phyloP scores from a whole-genome alignment of 2,329 filamentous ascomycete species.

The Proliferodiscus dingleyae region DNA sequence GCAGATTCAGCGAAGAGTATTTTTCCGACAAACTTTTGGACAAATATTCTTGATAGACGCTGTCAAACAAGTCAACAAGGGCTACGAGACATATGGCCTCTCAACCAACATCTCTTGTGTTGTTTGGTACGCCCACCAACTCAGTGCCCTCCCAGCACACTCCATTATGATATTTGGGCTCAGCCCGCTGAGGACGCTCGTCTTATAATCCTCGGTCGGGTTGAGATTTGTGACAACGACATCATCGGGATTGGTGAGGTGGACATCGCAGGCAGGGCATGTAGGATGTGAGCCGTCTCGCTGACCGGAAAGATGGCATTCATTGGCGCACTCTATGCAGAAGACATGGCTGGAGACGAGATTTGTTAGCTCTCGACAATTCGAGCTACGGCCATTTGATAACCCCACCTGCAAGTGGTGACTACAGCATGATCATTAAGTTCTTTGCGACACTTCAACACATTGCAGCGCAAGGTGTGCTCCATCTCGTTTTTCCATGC shows the following conservation, averaged over 20 bases:
- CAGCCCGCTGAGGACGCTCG: conserved; percentile 76
- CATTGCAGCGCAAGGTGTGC: conserved; percentile 71
- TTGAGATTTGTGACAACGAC: conserved; percentile 66
- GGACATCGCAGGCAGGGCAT: conserved; percentile 73
- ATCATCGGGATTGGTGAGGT: conserved; percentile 68
- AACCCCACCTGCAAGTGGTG: conserved; percentile 77
- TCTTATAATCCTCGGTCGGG: conserved; percentile 86
- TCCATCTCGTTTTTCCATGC: conserved; percentile 57
- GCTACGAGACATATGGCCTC: conserved; percentile 15
- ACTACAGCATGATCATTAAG: conserved; percentile 71
- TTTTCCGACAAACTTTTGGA: conserved; percentile 69
- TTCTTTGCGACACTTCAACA: conserved; percentile 66
- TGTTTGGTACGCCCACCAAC: conserved; percentile 84
- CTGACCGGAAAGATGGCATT: conserved; percentile 52
- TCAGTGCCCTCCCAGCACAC: conserved; percentile 71
- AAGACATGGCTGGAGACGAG: conserved; percentile 68
- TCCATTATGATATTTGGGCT: conserved; percentile 81
- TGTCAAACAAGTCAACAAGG: conserved; percentile 33
- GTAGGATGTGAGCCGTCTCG: conserved; percentile 44
- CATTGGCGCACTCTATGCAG: conserved; percentile 68
- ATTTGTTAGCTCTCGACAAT: conserved; percentile 20
- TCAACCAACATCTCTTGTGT: conserved; percentile 69
- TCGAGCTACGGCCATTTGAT: too few species aligned
- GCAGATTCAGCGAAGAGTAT: conserved; percentile 56
- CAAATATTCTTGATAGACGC: conserved; percentile 72